phyloP scores from a whole-genome alignment of 2,329 filamentous ascomycete species.

The Trichoderma afroharzianum region DNA sequence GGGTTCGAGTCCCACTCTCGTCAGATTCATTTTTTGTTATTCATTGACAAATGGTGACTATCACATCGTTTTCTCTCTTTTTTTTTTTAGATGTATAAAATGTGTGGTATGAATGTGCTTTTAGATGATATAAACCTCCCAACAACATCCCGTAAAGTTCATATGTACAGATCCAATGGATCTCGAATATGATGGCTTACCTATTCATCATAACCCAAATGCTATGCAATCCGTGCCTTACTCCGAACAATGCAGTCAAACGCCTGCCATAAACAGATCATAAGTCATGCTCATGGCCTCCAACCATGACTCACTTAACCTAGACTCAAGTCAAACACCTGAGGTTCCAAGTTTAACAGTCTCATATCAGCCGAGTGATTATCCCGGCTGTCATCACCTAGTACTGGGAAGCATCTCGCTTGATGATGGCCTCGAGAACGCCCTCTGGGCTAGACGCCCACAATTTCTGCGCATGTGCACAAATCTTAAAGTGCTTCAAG shows the following conservation, averaged over 20 bases:
- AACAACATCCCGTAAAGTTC: background rate
- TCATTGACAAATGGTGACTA: background rate
- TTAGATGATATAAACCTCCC: background rate
- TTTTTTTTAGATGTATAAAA: background rate
- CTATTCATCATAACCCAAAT: background rate
- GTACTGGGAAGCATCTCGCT: background rate
- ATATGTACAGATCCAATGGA: background rate
- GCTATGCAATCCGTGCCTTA: background rate
- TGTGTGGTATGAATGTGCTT: no score
- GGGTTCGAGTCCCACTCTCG: slow-evolving; percentile 22
- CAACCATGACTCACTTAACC: background rate
- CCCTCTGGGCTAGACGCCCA: slow-evolving; percentile 6
- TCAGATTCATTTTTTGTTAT: slow-evolving; percentile 6
- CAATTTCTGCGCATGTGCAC: slow-evolving; percentile 1
- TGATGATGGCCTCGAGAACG: background rate
- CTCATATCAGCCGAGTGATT: no score
- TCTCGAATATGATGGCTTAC: background rate
- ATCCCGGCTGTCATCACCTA: background rate
- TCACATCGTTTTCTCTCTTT: background rate
- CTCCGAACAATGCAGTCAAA: background rate
- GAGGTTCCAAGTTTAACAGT: background rate
- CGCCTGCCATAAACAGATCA: background rate
- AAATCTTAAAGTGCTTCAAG: slow-evolving; percentile 8
- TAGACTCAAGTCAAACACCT: background rate
- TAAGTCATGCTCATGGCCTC: background rate